phyloP scores from a whole-genome alignment of 306 rosid species.

The Quercus dentata region DNA sequence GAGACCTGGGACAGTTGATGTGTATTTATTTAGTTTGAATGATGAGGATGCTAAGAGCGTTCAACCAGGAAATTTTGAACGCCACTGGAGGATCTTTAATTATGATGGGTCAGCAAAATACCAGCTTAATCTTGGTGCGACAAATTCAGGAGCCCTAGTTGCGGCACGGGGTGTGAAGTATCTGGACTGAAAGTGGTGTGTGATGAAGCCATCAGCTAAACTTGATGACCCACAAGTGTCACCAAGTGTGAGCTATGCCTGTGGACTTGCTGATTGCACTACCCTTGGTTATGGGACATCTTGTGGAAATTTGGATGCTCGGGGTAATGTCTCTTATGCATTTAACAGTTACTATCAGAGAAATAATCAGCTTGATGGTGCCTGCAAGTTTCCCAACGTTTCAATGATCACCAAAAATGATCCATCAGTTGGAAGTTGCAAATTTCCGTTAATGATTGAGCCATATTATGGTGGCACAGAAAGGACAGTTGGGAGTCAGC shows the following conservation, averaged over 20 bases:
- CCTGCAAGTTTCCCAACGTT: constrained; percentile 52
- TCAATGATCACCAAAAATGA: constrained; percentile 40
- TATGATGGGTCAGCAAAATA: constrained; percentile 67
- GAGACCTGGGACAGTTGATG: constrained; percentile 58
- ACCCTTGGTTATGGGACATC: constrained; percentile 69
- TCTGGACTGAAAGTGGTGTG: constrained; percentile 57
- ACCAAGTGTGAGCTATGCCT: constrained; percentile 58
- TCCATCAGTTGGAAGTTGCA: constrained; percentile 41
- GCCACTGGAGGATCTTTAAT: constrained; percentile 77
- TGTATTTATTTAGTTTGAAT: constrained; percentile 62
- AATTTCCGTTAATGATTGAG: constrained; percentile 39
- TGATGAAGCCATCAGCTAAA: constrained; percentile 52
- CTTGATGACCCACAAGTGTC: constrained; percentile 45
- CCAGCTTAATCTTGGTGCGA: constrained; percentile 52
- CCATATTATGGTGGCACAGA: constrained; percentile 41
- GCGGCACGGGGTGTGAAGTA: constrained; percentile 49
- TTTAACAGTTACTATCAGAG: constrained; percentile 76
- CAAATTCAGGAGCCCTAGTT: constrained; percentile 34
- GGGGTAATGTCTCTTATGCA: constrained; percentile 65
- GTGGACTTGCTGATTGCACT: constrained; percentile 68
- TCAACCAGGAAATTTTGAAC: constrained; percentile 75
- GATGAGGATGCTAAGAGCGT: constrained; percentile 76
- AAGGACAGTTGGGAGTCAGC: constrained; percentile 22
- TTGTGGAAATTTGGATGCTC: constrained; percentile 39
- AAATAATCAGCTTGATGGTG: constrained; percentile 44